Base-by-base conservation (phyloP, 371 early-diverging fungal species). In the Lichtheimia hyalospora region DNA sequence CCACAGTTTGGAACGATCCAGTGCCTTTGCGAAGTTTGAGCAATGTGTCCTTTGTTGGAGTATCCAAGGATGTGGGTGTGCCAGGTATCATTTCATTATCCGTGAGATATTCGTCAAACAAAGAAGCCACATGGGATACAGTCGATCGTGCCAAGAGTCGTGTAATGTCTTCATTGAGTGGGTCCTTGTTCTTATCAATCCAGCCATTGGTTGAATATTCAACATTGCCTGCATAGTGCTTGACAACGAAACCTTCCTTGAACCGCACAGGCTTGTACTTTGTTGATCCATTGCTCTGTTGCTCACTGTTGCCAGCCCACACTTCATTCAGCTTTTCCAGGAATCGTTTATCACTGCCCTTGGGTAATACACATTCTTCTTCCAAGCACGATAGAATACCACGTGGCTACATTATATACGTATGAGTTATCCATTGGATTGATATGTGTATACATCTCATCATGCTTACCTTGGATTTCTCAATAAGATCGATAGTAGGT, bases 321-420 rank as follows among this genome's bases (percentile, higher is more conserved):
- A 94, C 79, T 5, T 82, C 81, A 58, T 92, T 85, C 12, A 99
- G 81, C 77, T 99, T 99, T 18, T 95, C 92, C 27, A 94, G 82
- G 70, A 99, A 96, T 4, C 98, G 93, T 67, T 92, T 92, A 76
- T 99, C 99, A 2, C 92, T 93, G 21, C 98, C 99, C 58, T 92
- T 92, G 23, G 99, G 99, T 84, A 99, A 94, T 8, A 99, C 95
- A 79, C 99, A 99, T 82, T 99, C 99, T 74, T 99, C 99, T 75
- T 99, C 99, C 24, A 99, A 82, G 66, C 94, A 93, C 13, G 97
- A 93, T 56, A 99, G 77, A 64, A 99, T 93, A 71, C 99, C 99
- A 57, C 97, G 92, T 5, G 99, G 99, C 89, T 92, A 75, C 42
- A 49, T 0, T 2, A 50, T 13, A 42, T 18, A 25, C 8, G 2